A percentile compares a stretch with the other conserved stretches of the same genome.
phyloP scores from a whole-genome alignment of 306 rosid genomes.

The Notholithocarpus densiflorus region DNA sequence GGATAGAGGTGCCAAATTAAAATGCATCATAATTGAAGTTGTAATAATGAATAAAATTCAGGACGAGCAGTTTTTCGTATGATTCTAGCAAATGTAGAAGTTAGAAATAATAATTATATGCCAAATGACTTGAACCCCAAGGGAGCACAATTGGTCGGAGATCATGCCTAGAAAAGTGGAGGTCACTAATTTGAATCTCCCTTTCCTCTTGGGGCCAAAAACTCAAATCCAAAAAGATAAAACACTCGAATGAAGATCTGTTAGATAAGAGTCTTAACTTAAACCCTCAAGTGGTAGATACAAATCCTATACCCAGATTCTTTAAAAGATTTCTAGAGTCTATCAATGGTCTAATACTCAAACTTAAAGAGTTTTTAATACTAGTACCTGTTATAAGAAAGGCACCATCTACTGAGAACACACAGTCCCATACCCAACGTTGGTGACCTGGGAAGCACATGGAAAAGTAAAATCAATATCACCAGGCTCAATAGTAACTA shows the following conservation, averaged over 20 bases:
- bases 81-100: not conserved
- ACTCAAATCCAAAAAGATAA: not conserved
- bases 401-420: constrained; percentile 97
- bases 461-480: constrained; percentile 20
- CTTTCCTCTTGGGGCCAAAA: no score
- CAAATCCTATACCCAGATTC: not conserved
- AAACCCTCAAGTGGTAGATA: not conserved
- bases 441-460: constrained; percentile 64
- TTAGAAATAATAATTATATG: no score
- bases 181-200: no score
- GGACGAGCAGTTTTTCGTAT: not conserved
- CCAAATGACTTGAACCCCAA: no score
- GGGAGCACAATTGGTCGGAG: no score
- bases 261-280: not conserved
- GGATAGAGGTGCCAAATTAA: constrained; percentile 6
- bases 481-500: constrained; percentile 10
- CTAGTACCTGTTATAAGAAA: constrained; percentile 87
- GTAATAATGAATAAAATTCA: not conserved
- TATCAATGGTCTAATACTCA: not conserved
- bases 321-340: not conserved
- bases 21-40: not conserved
- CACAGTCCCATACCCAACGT: constrained; percentile 99
- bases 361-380: constrained; percentile 14
- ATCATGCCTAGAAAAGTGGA: no score
- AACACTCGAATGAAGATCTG: not conserved